phyloP scores from a whole-genome alignment of 2,329 filamentous ascomycete species.

The Pseudogymnoascus sp. region DNA sequence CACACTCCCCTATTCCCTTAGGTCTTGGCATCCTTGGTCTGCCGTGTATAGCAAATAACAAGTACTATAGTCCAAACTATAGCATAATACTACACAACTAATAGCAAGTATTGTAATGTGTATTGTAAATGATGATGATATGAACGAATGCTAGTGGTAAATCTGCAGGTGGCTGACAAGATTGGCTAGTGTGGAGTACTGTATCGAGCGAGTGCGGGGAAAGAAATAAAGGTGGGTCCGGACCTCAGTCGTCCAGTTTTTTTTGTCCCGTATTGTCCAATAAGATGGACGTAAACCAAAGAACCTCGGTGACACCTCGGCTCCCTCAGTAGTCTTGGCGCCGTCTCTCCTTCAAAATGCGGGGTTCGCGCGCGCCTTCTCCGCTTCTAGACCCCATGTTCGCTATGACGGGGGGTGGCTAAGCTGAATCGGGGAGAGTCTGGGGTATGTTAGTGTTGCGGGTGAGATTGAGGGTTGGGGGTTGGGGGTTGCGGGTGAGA shows the following conservation, averaged over 20 bases:
- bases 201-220: background rate
- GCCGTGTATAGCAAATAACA: background rate
- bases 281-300: background rate
- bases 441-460: background rate
- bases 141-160: background rate
- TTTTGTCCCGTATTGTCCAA: background rate
- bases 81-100: background rate
- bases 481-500: background rate
- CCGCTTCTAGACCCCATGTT: background rate
- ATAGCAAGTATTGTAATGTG: background rate
- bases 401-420: background rate
- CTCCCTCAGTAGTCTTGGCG: background rate
- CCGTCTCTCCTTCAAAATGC: background rate
- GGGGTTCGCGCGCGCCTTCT: background rate
- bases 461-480: background rate
- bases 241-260: background rate
- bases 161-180: background rate
- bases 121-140: background rate
- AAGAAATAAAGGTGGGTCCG: background rate
- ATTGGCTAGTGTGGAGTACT: no score
- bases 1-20: no score
- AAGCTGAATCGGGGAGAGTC: background rate
- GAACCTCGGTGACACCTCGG: conserved; percentile 8
- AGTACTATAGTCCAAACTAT: background rate
- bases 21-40: background rate